Base-by-base conservation (phyloP, 1,139 yeast species). In the Eremothecium coryli region DNA sequence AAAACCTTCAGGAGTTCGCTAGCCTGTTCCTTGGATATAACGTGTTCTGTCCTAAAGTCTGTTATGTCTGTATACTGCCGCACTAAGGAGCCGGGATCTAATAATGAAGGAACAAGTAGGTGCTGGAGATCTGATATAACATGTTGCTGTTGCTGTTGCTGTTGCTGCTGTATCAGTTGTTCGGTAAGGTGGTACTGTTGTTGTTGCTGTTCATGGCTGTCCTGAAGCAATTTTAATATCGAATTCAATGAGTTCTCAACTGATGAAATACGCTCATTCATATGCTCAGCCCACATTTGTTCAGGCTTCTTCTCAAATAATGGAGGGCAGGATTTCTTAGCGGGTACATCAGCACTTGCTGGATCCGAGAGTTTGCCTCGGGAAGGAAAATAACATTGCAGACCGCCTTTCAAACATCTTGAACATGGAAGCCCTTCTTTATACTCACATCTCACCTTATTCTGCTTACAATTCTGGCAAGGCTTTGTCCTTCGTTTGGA, bases 381-480 rank as follows among this genome's bases (percentile, higher is more conserved):
- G 32, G 71, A 68, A 26, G 72, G 73, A 53, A 71, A 77, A 30
- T 70, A 70, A 46, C 85, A 78, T 28, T 64, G 69, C 27, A 71
- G 64, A 15, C 72, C 72, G 14, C 62, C 65, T 29, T 67, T 66
- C 14, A 64, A 45, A 49, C 86, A 78, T 38, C 82, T 52, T 42
- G 69, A 71, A 51, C 86, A 78, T 1, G 79, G 78, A 31, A 53
- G 46, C 10, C 48, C 44, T n/a, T 46, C 51, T 6, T 57, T 49
- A 43, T 71, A 70, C 20, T 67, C 66, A 48, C 86, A 78, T 54
- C 70, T 75, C 20, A 77, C 78, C 56, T 78, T 78, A 21, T 80
- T 68, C 50, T 66, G 65, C 39, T 80, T 70, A 51, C 86, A 78
- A 48, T 67, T 67, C 15, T 72, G 63, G 50, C 86, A 78, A 4